Evolutionary conservation across 768 basidiomycete genomes (phyloP).

Genomic region (Auriscalpium vulgare): DNA sequence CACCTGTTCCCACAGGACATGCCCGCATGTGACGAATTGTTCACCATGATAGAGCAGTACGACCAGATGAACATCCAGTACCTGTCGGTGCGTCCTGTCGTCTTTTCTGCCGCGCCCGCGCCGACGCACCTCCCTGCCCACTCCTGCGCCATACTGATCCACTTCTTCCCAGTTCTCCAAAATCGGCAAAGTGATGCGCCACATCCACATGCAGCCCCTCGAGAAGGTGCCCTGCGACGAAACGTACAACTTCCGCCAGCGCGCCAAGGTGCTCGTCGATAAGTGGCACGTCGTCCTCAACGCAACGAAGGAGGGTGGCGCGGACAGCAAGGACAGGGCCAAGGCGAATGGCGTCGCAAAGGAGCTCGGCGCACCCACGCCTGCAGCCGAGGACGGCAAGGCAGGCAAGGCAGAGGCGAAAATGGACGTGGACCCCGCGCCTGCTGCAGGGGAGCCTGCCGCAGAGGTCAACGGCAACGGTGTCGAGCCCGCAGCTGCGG

Average conservation of each 20-base stretch:
- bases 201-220: slow-evolving; percentile 52
- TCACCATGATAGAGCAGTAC: slow-evolving; percentile 70
- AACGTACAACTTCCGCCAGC: slow-evolving; percentile 64
- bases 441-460: slow-evolving; percentile 6
- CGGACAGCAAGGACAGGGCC: background rate
- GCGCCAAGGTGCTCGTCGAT: slow-evolving; percentile 61
- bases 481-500: slow-evolving; percentile 15
- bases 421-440: slow-evolving; percentile 34
- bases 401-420: slow-evolving; percentile 12
- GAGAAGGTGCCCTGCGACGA: slow-evolving; percentile 54
- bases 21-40: slow-evolving; percentile 61
- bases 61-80: slow-evolving; percentile 73
- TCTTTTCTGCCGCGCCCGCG: background rate
- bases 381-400: slow-evolving; percentile 13
- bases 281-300: slow-evolving; percentile 57
- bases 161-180: slow-evolving; percentile 58
- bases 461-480: slow-evolving; percentile 11
- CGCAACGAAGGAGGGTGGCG: slow-evolving; percentile 18
- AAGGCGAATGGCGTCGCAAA: slow-evolving; percentile 16
- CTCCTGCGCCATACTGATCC: background rate
- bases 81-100: slow-evolving; percentile 36
- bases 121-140: background rate
- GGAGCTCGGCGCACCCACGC: slow-evolving; percentile 16
- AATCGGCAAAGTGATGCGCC: slow-evolving; percentile 84
- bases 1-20: slow-evolving; percentile 50